Base-by-base conservation (phyloP, 1,284 basidiomycete genomes). In the Ganoderma leucocontextum region DNA sequence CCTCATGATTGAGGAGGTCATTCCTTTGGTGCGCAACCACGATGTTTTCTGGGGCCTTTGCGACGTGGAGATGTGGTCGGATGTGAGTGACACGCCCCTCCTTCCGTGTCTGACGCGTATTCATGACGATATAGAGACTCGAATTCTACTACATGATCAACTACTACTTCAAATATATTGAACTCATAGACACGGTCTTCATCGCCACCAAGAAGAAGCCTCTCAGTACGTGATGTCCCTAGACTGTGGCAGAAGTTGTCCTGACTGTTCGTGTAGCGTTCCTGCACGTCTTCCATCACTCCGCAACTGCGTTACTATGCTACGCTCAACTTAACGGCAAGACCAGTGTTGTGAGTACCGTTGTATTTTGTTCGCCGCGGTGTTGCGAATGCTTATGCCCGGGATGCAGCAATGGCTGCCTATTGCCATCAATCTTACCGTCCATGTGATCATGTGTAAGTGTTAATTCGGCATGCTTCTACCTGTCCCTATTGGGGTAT, bases 131-230 rank as follows among this genome's bases (percentile, higher is more conserved):
- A n/a, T 74, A 96, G 93, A 88, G 87, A 78, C 85, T 96, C 78
- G 91, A 96, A 80, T 91, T 95, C 76, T 98, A 95, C 84, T 99
- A 99, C 86, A 96, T 99, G 86, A 88, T 99, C 86, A 99, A 99
- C 86, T 99, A 99, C 85, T 95, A 92, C 82, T 95, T 97, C 89
- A 96, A 97, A 81, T 96, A 96, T 79, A 82, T 96, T 72, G 97
- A 99, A 83, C 89, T 98, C 68, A 80, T 97, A 71, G 97, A 99
- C 86, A 98, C 97, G 7, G 88, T 98, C 73, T 99, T 99, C 88
- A 90, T 99, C 74, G 95, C 95, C n/a, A 84, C 97, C 77, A 99
- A 98, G 89, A 98, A 98, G 88, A 98, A 99, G 83, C 95, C 95
- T 36, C 86, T 99, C 64, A 93, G 95, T 96, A 77, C 72, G 89